These are phyloP conservation scores for Cercospora sp. DNA, from an alignment of 2,329 filamentous ascomycete species.

Conservation along the genomic window DNA sequence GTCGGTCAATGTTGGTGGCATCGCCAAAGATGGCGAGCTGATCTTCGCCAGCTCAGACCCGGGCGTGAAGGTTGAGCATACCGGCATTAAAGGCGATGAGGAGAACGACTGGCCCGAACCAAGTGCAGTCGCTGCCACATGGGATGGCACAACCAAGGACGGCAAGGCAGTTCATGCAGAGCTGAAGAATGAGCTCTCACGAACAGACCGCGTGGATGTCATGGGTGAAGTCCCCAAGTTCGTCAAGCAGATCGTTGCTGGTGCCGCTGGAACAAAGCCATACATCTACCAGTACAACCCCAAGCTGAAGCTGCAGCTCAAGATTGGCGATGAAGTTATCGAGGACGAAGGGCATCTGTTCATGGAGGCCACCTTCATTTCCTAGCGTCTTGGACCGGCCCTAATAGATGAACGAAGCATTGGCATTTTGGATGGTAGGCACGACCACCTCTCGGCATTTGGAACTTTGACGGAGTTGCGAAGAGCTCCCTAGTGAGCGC, in stretches of 20 bases:
- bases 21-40: slow-evolving; percentile 79
- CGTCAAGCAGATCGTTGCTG: slow-evolving; percentile 88
- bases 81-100: slow-evolving; percentile 66
- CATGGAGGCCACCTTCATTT: slow-evolving; percentile 95
- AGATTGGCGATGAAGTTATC: slow-evolving; percentile 76
- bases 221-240: slow-evolving; percentile 96
- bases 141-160: slow-evolving; percentile 76
- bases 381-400: slow-evolving; percentile 37
- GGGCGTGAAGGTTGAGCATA: slow-evolving; percentile 66
- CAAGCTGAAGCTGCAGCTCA: slow-evolving; percentile 74
- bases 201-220: slow-evolving; percentile 83
- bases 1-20: slow-evolving; percentile 75
- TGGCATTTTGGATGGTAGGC: slow-evolving; percentile 2
- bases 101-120: slow-evolving; percentile 91
- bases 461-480: slow-evolving; percentile 50
- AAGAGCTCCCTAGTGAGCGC: slow-evolving; percentile 66
- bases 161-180: slow-evolving; percentile 69
- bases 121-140: slow-evolving; percentile 69
- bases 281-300: slow-evolving; percentile 96
- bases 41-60: slow-evolving; percentile 68
- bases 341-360: slow-evolving; percentile 78
- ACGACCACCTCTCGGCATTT: slow-evolving; percentile 14
- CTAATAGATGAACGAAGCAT: background rate
- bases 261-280: slow-evolving; percentile 86
- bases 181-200: slow-evolving; percentile 68